A percentile compares a stretch with the other conserved stretches of the same genome.
phyloP scores from a whole-genome alignment of 441 rosid species.

The Melianthus villosus region DNA sequence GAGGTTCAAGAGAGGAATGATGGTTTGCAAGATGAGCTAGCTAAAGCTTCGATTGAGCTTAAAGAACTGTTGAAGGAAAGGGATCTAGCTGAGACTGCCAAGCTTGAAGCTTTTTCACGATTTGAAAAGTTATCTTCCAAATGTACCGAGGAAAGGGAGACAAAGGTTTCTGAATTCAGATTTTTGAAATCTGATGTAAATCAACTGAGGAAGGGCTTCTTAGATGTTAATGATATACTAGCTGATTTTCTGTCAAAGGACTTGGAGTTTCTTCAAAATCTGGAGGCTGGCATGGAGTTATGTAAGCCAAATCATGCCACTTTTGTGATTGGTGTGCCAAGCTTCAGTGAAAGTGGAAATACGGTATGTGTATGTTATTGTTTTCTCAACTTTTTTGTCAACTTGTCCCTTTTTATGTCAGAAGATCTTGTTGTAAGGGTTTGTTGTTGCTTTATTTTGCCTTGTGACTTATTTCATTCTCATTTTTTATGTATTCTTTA shows the following conservation, averaged over 20 bases:
- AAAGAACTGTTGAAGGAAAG: conserved; percentile 37
- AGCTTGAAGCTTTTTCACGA: conserved; percentile 43
- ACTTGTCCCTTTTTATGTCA: no score
- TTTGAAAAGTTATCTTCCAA: conserved; percentile 35
- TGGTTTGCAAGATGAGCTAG: conserved; percentile 69
- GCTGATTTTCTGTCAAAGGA: conserved; percentile 44
- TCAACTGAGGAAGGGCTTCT: conserved; percentile 33
- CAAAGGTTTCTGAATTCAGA: conserved; percentile 31
- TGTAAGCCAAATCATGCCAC: conserved; percentile 26
- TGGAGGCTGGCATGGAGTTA: conserved; percentile 40
- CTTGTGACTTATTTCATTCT: no score
- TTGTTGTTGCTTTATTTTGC: no score
- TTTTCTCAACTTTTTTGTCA: no score
- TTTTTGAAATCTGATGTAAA: conserved; percentile 31
- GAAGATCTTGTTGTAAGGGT: no score
- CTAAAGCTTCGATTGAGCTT: conserved; percentile 35
- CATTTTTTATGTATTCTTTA: no score
- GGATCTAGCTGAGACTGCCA: conserved; percentile 52
- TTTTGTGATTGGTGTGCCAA: conserved; percentile 22
- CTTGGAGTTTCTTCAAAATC: conserved; percentile 44
- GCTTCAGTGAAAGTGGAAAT: conserved; percentile 12
- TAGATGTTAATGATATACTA: conserved; percentile 27
- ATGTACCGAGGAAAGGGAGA: conserved; percentile 35
- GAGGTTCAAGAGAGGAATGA: conserved; percentile 99
- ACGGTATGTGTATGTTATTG: no score